Evolutionary conservation across 2,329 filamentous ascomycete genomes (phyloP), one percentile per base, ranked within the genome.

Genomic region (Podosphaera fusca): DNA sequence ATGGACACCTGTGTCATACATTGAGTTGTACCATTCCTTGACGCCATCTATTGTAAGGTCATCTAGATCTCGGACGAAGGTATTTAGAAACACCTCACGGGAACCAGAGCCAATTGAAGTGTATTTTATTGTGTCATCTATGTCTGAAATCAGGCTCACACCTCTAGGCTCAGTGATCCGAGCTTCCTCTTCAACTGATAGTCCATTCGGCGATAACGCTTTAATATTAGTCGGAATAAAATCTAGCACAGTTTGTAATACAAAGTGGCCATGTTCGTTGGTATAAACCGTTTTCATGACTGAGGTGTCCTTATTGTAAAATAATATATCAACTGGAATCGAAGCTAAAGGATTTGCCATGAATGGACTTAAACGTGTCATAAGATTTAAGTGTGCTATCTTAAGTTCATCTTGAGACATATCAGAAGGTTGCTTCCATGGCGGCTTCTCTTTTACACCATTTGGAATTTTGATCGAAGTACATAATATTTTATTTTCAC

Each of bases 51-150:
- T 81, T 0, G 81, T 87, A 51, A 96, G 74, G 59, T 90, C 87
- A 2, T 71, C 74, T 0, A 96, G 73, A 50, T 95, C 87, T 8
- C 89, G 82, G 56, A 95, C 83, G 67, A 98, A 98, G 0, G 88
- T 92, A 68, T 95, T 96, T 58, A 90, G 82, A 69, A 96, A 96
- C 60, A 96, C 95, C 67, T 96, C 92, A 59, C 88, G 82, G 0
- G 90, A 84, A 5, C 94, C 92, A 56, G 79, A 79, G 1, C 81
- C 78, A 61, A 98, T 95, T 58, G 89, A 94, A 29, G 92, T 95
- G 64, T 88, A 84, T 69, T 98, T 98, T 67, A 98, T 83, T 0
- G 92, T 98, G 69, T 98, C 92, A 66, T 98, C 92, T 61, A 98
- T 92, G 67, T 98, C 92, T 67, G 87, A 96, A 67, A 98, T 96